Evolutionary conservation across 1,284 basidiomycete genomes (phyloP).

Genomic region (Trichosporon asahii): DNA sequence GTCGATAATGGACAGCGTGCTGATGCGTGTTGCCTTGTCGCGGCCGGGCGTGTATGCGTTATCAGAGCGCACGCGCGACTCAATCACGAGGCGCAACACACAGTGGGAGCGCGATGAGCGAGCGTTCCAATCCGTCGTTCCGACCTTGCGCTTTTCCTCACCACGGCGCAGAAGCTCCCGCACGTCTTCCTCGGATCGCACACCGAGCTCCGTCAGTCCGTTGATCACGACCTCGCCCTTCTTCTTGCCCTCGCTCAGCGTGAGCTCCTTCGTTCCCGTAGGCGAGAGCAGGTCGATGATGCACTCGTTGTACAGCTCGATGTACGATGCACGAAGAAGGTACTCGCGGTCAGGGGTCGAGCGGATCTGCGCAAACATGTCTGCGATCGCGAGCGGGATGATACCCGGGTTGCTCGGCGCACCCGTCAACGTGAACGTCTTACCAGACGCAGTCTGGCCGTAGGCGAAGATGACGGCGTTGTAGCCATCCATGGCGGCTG

Average conservation of each 20-base stretch:
- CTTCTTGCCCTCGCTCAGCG: slow-evolving; percentile 49
- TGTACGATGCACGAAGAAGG: slow-evolving; percentile 86
- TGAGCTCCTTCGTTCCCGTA: slow-evolving; percentile 39
- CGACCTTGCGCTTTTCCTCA: slow-evolving; percentile 82
- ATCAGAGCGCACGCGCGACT: slow-evolving; percentile 20
- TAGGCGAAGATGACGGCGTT: slow-evolving; percentile 94
- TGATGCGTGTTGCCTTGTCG: slow-evolving; percentile 57
- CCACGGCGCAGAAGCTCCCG: slow-evolving; percentile 78
- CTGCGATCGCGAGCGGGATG: slow-evolving; percentile 79
- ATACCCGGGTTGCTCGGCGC: slow-evolving; percentile 83
- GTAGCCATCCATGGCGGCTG: slow-evolving; percentile 90
- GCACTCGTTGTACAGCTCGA: slow-evolving; percentile 95
- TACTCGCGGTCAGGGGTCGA: slow-evolving; percentile 66
- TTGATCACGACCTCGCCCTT: slow-evolving; percentile 51
- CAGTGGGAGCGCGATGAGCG: slow-evolving; percentile 88
- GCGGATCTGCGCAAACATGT: slow-evolving; percentile 55
- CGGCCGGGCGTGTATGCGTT: slow-evolving; percentile 17
- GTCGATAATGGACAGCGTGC: slow-evolving; percentile 65
- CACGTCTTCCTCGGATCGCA: slow-evolving; percentile 82
- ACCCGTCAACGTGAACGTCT: slow-evolving; percentile 87
- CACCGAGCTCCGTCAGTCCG: slow-evolving; percentile 59
- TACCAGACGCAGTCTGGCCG: slow-evolving; percentile 68
- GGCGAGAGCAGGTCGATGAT: slow-evolving; percentile 62
- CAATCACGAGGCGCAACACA: slow-evolving; percentile 75
- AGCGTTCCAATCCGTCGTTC: slow-evolving; percentile 96